These are phyloP conservation scores for Neurospora sp. DNA, from an alignment of 495 filamentous ascomycete species.

Conservation along the genomic window DNA sequence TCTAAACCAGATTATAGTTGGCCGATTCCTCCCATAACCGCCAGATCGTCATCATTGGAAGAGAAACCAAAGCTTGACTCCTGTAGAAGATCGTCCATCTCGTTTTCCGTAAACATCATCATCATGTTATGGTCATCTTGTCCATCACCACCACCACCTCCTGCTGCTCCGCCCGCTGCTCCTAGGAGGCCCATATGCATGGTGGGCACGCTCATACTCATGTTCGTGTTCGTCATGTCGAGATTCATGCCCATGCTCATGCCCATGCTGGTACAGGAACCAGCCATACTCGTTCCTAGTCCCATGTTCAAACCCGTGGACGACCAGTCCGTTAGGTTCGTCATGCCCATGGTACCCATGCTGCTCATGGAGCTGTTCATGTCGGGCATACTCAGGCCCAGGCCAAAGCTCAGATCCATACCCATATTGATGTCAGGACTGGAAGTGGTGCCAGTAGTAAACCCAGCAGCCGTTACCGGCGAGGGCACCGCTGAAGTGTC, in stretches of 20 bases:
- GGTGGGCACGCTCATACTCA: not conserved
- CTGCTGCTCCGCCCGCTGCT: not conserved
- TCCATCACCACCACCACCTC: not conserved
- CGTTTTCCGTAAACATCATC: conserved; percentile 23
- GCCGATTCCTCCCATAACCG: not conserved
- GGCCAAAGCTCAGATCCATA: no score
- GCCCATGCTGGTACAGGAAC: not conserved
- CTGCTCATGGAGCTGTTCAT: not conserved
- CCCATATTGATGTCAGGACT: not conserved
- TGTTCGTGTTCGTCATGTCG: not conserved
- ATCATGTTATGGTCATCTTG: conserved; percentile 13
- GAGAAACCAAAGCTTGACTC: conserved; percentile 28
- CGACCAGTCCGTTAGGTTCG: not conserved
- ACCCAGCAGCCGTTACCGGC: not conserved
- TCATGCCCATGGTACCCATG: not conserved
- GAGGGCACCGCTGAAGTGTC: not conserved
- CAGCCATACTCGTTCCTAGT: not conserved
- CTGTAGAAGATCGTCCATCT: conserved; percentile 30
- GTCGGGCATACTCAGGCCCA: not conserved
- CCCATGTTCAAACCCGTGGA: not conserved
- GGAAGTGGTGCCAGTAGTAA: not conserved
- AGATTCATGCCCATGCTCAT: not conserved
- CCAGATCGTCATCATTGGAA: not conserved
- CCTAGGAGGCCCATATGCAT: not conserved
- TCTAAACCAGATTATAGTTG: not conserved